Percentiles rank a stretch among this genome's conserved stretches.
phyloP scores from a whole-genome alignment of 2,329 filamentous ascomycete genomes.

The Alternaria ventricosa region DNA sequence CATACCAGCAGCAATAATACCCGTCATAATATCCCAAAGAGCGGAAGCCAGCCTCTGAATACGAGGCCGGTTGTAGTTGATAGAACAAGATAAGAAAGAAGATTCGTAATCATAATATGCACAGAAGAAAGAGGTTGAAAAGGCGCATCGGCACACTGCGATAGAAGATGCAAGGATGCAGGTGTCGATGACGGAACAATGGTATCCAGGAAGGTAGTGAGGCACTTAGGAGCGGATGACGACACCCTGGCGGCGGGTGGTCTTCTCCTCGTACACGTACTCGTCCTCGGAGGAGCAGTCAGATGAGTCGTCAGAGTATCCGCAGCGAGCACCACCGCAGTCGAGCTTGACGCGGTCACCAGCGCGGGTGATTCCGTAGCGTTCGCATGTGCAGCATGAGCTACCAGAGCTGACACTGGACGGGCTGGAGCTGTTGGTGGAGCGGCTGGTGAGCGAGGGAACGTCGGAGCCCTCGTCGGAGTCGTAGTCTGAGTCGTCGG shows the following conservation, averaged over 20 bases:
- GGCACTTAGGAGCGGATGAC: slow-evolving; percentile 48
- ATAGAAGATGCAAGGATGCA: not conserved
- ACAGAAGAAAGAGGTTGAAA: slow-evolving; percentile 30
- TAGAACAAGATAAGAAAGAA: slow-evolving; percentile 13
- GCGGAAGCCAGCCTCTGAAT: not conserved
- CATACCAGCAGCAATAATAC: slow-evolving; percentile 29
- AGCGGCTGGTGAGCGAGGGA: slow-evolving; percentile 73
- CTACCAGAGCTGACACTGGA: slow-evolving; percentile 65
- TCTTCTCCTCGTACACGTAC: slow-evolving; percentile 58
- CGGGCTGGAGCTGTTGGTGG: slow-evolving; percentile 67
- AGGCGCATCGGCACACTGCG: slow-evolving; percentile 2
- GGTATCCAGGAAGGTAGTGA: not conserved
- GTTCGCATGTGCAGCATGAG: slow-evolving; percentile 84
- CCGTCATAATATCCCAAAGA: slow-evolving; percentile 8
- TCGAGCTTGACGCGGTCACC: slow-evolving; percentile 95
- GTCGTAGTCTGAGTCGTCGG: slow-evolving; percentile 61
- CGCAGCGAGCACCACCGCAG: slow-evolving; percentile 88
- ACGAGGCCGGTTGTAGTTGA: not conserved
- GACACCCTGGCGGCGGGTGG: slow-evolving; percentile 56
- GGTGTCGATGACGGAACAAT: not conserved
- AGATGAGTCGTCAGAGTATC: slow-evolving; percentile 74
- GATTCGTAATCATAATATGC: slow-evolving; percentile 38
- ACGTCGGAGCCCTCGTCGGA: slow-evolving; percentile 79
- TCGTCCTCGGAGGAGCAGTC: slow-evolving; percentile 76
- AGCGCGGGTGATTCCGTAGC: slow-evolving; percentile 93